phyloP scores from a whole-genome alignment of 768 basidiomycete genomes.

The Suillus spraguei region DNA sequence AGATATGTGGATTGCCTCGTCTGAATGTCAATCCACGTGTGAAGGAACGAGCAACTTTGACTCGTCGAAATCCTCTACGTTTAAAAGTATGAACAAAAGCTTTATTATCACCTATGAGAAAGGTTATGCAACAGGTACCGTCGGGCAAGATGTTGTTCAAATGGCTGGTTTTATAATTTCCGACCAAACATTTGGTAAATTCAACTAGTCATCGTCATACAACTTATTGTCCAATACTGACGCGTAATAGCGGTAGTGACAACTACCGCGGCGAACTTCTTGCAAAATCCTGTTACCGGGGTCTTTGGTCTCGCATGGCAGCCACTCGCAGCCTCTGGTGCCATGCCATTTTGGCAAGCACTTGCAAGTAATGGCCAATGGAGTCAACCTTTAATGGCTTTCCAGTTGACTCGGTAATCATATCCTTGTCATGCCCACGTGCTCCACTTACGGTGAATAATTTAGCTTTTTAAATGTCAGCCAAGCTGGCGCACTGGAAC shows the following conservation, averaged over 20 bases:
- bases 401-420: conserved; percentile 58
- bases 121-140: conserved; percentile 45
- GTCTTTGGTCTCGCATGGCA: conserved; percentile 76
- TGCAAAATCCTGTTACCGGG: conserved; percentile 60
- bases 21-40: conserved; percentile 32
- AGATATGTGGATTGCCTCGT: conserved; percentile 54
- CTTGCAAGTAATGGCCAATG: conserved; percentile 47
- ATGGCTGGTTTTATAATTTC: conserved; percentile 67
- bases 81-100: conserved; percentile 31
- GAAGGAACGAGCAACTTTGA: conserved; percentile 37
- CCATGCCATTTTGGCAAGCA: conserved; percentile 70
- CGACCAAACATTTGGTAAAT: conserved; percentile 55
- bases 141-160: conserved; percentile 65
- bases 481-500: conserved; percentile 45
- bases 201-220: conserved; percentile 20
- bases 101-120: conserved; percentile 49
- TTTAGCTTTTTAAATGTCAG: conserved; percentile 53
- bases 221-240: conserved; percentile 21
- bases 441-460: conserved; percentile 5
- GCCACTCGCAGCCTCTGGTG: conserved; percentile 54
- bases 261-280: conserved; percentile 35
- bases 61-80: conserved; percentile 37
- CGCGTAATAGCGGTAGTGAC: conserved; percentile 39
- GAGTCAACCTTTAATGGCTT: conserved; percentile 57
- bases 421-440: neutral